A percentile compares a stretch with the other conserved stretches of the same genome.
Conservation (phyloP, 1,284 basidiomycete species). For the Cystobasidiaceae sp. region DNA sequence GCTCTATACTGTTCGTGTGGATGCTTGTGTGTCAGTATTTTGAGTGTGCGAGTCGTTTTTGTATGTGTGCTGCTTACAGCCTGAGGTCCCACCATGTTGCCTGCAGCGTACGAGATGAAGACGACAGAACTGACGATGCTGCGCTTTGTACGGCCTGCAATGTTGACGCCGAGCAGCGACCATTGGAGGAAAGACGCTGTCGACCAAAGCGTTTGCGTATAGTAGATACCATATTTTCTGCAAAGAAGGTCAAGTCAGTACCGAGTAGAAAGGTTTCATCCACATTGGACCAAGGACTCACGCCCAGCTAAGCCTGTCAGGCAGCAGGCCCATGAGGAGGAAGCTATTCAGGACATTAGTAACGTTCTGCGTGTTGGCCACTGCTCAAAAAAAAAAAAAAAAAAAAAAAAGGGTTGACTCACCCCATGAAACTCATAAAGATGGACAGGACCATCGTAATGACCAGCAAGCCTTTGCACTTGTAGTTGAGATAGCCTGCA, state of each 20-base stretch:
- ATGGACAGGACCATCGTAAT: background rate
- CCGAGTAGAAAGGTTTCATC: background rate
- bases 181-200: background rate
- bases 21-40: no score
- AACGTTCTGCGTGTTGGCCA: no score
- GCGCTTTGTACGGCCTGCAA: background rate
- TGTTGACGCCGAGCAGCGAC: background rate
- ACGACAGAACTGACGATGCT: slow-evolving; percentile 55
- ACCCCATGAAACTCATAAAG: background rate
- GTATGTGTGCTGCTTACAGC: no score
- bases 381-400: no score
- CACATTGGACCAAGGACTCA: background rate
- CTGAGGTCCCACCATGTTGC: background rate
- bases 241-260: background rate
- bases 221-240: background rate
- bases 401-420: no score
- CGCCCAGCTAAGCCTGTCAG: background rate
- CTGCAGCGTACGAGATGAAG: slow-evolving; percentile 51
- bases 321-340: background rate
- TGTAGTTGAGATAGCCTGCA: background rate
- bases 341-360: background rate
- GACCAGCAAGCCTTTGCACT: background rate
- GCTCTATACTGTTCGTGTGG: background rate
- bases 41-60: no score
- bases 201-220: background rate